phyloP scores from a whole-genome alignment of 805 yeast species.

The Brettanomyces anomalus region DNA sequence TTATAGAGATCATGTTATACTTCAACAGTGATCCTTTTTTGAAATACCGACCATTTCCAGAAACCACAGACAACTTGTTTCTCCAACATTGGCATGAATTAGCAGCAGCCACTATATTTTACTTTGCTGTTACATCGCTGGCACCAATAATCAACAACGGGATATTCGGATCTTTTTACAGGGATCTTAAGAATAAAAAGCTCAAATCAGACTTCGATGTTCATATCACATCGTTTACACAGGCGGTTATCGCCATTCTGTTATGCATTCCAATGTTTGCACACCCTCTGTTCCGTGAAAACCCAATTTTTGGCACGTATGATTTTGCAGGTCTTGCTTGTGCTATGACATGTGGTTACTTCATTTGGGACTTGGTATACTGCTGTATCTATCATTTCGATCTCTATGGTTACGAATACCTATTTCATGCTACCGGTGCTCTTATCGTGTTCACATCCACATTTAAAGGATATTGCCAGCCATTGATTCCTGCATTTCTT shows the following conservation, averaged over 20 bases:
- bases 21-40: slow-evolving; percentile 35
- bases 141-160: slow-evolving; percentile 43
- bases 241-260: slow-evolving; percentile 56
- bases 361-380: slow-evolving; percentile 78
- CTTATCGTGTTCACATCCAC: slow-evolving; percentile 59
- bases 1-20: slow-evolving; percentile 10
- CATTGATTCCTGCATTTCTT: slow-evolving; percentile 76
- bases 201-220: slow-evolving; percentile 73
- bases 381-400: slow-evolving; percentile 50
- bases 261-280: slow-evolving; percentile 57
- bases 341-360: slow-evolving; percentile 75
- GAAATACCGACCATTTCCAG: slow-evolving; percentile 37
- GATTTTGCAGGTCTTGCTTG: slow-evolving; percentile 71
- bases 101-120: slow-evolving; percentile 47
- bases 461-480: slow-evolving; percentile 65
- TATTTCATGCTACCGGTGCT: slow-evolving; percentile 79
- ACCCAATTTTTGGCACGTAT: slow-evolving; percentile 58
- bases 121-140: slow-evolving; percentile 41
- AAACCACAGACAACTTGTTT: slow-evolving; percentile 31
- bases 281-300: slow-evolving; percentile 37
- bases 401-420: slow-evolving; percentile 73
- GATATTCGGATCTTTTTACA: slow-evolving; percentile 49
- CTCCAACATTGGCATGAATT: slow-evolving; percentile 72
- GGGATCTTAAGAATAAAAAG: slow-evolving; percentile 30
- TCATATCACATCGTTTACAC: slow-evolving; percentile 83